phyloP scores from a whole-genome alignment of 306 rosid genomes.

The Prunus mira region DNA sequence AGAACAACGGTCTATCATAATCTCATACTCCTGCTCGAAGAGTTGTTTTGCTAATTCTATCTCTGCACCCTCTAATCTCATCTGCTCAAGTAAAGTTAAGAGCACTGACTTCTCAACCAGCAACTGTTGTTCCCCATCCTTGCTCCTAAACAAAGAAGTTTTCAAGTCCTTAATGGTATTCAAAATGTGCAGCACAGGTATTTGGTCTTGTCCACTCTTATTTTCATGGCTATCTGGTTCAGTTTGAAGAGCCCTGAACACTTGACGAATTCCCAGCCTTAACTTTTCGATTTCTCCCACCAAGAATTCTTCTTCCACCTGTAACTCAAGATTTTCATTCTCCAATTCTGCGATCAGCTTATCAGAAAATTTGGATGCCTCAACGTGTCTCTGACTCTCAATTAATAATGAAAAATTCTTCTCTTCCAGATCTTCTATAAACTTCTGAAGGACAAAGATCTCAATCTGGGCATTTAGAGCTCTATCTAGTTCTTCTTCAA shows the following conservation, averaged over 20 bases:
- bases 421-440: slow-evolving; percentile 87
- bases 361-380: slow-evolving; percentile 73
- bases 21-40: slow-evolving; percentile 51
- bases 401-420: slow-evolving; percentile 53
- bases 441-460: slow-evolving; percentile 89
- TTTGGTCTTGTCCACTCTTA: slow-evolving; percentile 48
- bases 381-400: slow-evolving; percentile 74
- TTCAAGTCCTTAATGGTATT: slow-evolving; percentile 60
- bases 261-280: slow-evolving; percentile 56
- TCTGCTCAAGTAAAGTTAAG: slow-evolving; percentile 60
- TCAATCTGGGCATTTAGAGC: slow-evolving; percentile 91
- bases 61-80: slow-evolving; percentile 50
- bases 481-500: slow-evolving; percentile 81
- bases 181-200: slow-evolving; percentile 48
- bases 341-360: slow-evolving; percentile 83
- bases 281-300: slow-evolving; percentile 74
- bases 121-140: slow-evolving; percentile 76
- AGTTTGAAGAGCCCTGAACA: slow-evolving; percentile 64
- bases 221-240: slow-evolving; percentile 40
- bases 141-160: slow-evolving; percentile 45
- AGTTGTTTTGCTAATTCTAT: slow-evolving; percentile 39
- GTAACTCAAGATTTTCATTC: slow-evolving; percentile 88
- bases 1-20: slow-evolving; percentile 36
- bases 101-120: slow-evolving; percentile 70
- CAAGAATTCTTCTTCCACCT: slow-evolving; percentile 78